These are phyloP conservation scores for Oxyria digyna DNA, from an alignment of 148 eudicot species.

Conservation along the genomic window DNA sequence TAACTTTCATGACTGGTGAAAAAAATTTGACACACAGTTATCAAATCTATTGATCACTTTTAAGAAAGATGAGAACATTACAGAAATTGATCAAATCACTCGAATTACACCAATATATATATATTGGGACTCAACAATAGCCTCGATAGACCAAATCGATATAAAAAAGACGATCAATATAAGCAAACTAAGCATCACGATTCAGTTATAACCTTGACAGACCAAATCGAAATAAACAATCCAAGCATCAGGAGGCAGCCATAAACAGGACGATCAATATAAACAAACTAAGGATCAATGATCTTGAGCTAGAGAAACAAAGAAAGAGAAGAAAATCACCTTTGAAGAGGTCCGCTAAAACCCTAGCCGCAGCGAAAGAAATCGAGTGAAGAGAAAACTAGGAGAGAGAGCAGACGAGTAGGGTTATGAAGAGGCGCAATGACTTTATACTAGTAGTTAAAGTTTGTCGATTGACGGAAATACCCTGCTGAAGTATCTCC, in stretches of 20 bases:
- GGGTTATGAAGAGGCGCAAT: not conserved
- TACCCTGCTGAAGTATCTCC: not conserved
- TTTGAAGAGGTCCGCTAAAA: not conserved
- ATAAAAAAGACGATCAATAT: too few species aligned
- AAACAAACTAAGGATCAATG: not conserved
- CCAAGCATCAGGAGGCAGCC: too few species aligned
- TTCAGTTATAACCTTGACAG: not conserved
- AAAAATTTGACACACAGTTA: not conserved
- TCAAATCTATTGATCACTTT: not conserved
- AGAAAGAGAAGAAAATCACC: not conserved
- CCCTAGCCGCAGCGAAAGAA: not conserved
- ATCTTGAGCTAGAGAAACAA: not conserved
- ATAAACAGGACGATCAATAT: not conserved
- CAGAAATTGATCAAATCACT: not conserved
- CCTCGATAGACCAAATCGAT: not conserved
- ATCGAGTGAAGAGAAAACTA: not conserved
- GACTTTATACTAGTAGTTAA: not conserved
- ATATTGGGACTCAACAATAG: too few species aligned
- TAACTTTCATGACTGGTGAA: not conserved
- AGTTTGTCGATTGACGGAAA: not conserved
- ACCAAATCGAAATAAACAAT: not conserved
- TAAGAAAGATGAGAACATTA: not conserved
- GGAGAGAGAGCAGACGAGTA: not conserved
- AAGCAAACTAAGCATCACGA: not conserved
- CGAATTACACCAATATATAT: too few species aligned